Conservation (phyloP, 2,329 filamentous ascomycete species). For the Cytospora piceae region DNA sequence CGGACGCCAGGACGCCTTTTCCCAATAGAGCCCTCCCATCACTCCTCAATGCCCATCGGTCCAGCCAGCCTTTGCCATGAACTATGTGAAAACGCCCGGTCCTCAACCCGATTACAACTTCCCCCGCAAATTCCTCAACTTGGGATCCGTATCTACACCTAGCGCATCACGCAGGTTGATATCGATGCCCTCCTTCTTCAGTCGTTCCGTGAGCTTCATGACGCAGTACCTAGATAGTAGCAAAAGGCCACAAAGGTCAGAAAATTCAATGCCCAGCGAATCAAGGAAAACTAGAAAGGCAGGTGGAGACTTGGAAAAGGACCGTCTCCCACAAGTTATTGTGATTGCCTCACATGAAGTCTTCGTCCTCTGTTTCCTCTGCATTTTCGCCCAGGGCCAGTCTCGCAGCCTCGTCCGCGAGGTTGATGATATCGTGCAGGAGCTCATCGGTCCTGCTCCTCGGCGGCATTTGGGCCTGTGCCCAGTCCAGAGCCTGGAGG, state of each 20-base stretch:
- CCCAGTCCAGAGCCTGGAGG: constrained; percentile 28
- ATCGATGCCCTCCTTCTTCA: constrained; percentile 31
- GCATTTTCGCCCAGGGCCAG: constrained; percentile 44
- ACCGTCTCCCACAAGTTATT: constrained; percentile 28
- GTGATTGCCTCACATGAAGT: constrained; percentile 45
- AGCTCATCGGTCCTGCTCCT: constrained; percentile 42
- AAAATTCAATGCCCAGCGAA: constrained; percentile 1
- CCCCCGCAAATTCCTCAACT: constrained; percentile 29
- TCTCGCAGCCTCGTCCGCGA: constrained; percentile 49
- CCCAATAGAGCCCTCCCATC: neutral
- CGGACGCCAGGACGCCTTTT: neutral
- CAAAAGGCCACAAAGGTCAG: constrained; percentile 17
- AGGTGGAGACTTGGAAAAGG: constrained; percentile 23
- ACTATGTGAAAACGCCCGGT: neutral
- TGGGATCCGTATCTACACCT: constrained; percentile 30
- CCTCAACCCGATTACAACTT: constrained; percentile 19
- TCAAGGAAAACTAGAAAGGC: neutral
- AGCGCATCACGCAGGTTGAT: constrained; percentile 31
- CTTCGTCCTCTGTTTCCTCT: constrained; percentile 41
- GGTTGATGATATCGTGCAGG: constrained; percentile 42
- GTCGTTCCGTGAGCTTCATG: constrained; percentile 31
- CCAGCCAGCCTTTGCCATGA: constrained; percentile 2
- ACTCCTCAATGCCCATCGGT: neutral
- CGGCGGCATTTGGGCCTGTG: constrained; percentile 33
- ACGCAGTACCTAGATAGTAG: constrained; percentile 29